Evolutionary conservation across 2,329 filamentous ascomycete genomes (phyloP).

Genomic region (Paraconiothyrium brasiliense): DNA sequence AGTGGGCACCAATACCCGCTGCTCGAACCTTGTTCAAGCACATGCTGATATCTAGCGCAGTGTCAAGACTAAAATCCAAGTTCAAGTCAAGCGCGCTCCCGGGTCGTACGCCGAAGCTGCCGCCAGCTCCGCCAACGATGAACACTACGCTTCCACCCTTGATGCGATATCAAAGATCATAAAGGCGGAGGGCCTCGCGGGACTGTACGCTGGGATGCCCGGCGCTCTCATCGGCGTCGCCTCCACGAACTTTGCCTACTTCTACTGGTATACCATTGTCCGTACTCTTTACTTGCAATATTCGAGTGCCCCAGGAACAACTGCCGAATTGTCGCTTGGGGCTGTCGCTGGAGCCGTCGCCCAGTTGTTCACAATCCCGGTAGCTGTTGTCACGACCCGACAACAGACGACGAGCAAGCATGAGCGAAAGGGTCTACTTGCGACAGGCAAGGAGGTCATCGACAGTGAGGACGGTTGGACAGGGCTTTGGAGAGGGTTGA

Average conservation of each 20-base stretch:
- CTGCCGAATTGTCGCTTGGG: conserved; percentile 83
- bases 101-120: conserved; percentile 41
- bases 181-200: conserved; percentile 78
- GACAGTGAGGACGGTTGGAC: conserved; percentile 87
- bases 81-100: conserved; percentile 77
- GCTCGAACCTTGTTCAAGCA: neutral
- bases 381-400: conserved; percentile 92
- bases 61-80: conserved; percentile 95
- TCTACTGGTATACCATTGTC: conserved; percentile 97
- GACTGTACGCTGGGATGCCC: conserved; percentile 88
- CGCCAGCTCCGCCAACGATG: conserved; percentile 59
- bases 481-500: conserved; percentile 93
- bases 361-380: conserved; percentile 95
- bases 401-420: conserved; percentile 91
- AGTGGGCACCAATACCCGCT: conserved; percentile 46
- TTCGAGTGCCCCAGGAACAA: conserved; percentile 75
- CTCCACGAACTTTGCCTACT: conserved; percentile 98
- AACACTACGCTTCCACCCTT: conserved; percentile 86
- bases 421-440: conserved; percentile 85
- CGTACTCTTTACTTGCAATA: conserved; percentile 77
- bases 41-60: conserved; percentile 58
- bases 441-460: conserved; percentile 88
- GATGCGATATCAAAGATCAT: conserved; percentile 89
- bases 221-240: conserved; percentile 90
- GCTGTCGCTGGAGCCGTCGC: conserved; percentile 89